Percentiles rank a stretch among this genome's conserved stretches.
These are phyloP conservation scores for Penicillium malachiteum DNA, from an alignment of 495 filamentous ascomycete species.

Conservation along the genomic window DNA sequence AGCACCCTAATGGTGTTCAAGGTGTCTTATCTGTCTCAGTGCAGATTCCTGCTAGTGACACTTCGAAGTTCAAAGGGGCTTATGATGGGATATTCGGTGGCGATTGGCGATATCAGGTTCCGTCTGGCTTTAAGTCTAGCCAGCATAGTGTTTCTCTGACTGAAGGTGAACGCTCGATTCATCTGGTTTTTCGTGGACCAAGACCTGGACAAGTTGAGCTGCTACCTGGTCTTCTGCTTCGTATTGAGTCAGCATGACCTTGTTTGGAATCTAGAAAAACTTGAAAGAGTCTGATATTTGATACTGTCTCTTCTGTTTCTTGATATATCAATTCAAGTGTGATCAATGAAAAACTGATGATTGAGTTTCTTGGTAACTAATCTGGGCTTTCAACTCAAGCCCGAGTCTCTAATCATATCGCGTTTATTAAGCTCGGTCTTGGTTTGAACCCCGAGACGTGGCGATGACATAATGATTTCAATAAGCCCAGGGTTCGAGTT, in stretches of 20 bases:
- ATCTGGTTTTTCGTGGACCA: conserved; percentile 12
- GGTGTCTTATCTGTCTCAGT: conserved; percentile 14
- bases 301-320: too few species aligned
- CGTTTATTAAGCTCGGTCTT: too few species aligned
- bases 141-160: conserved; percentile 8
- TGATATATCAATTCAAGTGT: too few species aligned
- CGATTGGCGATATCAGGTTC: conserved; percentile 16
- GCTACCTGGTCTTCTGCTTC: conserved; percentile 14
- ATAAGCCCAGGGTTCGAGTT: too few species aligned
- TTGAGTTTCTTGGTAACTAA: too few species aligned
- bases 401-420: too few species aligned
- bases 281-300: too few species aligned
- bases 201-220: conserved; percentile 12
- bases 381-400: too few species aligned
- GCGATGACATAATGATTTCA: too few species aligned
- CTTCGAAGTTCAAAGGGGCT: not conserved
- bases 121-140: conserved; percentile 5
- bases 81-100: conserved; percentile 13
- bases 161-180: conserved; percentile 4
- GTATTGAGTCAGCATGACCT: conserved; percentile 5
- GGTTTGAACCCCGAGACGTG: too few species aligned
- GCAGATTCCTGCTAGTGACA: not conserved
- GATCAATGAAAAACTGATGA: too few species aligned
- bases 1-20: conserved; percentile 14
- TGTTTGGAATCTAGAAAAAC: too few species aligned